Conservation (phyloP, 1,139 yeast species). For the Pichia kudriavzevii region DNA sequence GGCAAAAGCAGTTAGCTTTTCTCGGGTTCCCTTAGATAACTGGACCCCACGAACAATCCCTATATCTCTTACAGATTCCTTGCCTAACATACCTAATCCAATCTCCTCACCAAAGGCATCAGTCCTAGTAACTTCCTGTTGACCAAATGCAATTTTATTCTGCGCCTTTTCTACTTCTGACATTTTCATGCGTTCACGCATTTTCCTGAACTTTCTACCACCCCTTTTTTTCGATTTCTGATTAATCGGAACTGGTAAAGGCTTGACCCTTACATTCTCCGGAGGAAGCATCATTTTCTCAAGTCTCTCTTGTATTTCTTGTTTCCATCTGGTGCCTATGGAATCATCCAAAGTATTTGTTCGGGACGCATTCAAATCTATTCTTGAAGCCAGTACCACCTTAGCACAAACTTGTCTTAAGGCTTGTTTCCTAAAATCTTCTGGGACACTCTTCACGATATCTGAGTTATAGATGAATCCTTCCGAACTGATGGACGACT, state of each 20-base stretch:
- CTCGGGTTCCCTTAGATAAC: conserved; percentile 46
- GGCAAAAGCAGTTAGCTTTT: conserved; percentile 31
- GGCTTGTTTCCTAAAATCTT: conserved; percentile 58
- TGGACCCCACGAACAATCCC: conserved; percentile 36
- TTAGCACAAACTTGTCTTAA: conserved; percentile 77
- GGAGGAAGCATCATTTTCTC: conserved; percentile 78
- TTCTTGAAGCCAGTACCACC: conserved; percentile 72
- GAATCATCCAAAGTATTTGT: conserved; percentile 30
- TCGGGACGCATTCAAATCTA: conserved; percentile 38
- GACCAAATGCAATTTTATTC: conserved; percentile 78
- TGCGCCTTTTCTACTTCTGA: conserved; percentile 80
- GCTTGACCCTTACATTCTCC: conserved; percentile 56
- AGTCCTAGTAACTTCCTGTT: conserved; percentile 52
- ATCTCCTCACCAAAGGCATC: conserved; percentile 73
- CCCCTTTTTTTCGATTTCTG: conserved; percentile 77
- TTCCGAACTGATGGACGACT: conserved; percentile 40
- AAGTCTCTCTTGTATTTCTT: conserved; percentile 55
- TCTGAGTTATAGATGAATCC: conserved; percentile 58
- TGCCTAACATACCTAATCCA: conserved; percentile 70
- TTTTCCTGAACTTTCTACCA: conserved; percentile 71
- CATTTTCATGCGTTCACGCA: conserved; percentile 72
- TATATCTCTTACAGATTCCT: conserved; percentile 27
- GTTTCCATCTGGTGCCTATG: conserved; percentile 52
- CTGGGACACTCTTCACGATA: conserved; percentile 46
- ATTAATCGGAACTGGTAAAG: conserved; percentile 79